These are phyloP conservation scores for Lactifluus hygrophoroides DNA, from an alignment of 768 basidiomycete genomes.

Conservation along the genomic window DNA sequence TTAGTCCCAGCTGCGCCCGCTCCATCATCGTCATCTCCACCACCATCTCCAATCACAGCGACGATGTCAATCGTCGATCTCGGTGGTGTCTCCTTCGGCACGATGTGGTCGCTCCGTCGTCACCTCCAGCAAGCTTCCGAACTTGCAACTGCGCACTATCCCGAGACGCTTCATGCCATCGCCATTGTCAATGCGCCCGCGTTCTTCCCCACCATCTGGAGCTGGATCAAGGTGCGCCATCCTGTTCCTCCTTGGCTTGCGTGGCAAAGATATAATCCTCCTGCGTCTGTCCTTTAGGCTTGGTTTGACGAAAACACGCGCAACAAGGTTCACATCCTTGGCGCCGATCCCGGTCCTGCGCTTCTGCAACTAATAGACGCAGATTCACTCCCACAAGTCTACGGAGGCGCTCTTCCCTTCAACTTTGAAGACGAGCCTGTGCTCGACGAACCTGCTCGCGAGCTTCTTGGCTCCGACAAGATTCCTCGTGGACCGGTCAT, in stretches of 20 bases:
- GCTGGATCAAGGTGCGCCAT: conserved; percentile 61
- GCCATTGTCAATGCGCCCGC: conserved; percentile 71
- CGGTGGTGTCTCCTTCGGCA: conserved; percentile 46
- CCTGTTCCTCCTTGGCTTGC: background rate
- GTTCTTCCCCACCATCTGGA: conserved; percentile 80
- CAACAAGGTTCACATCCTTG: conserved; percentile 68
- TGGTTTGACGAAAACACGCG: conserved; percentile 79
- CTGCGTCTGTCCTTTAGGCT: conserved; percentile 30
- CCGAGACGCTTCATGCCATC: conserved; percentile 63
- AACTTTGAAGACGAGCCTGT: conserved; percentile 56
- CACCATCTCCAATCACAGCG: conserved; percentile 47
- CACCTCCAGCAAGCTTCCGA: conserved; percentile 70
- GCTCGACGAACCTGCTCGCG: conserved; percentile 48
- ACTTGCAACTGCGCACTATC: conserved; percentile 73
- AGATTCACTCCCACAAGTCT: conserved; percentile 51
- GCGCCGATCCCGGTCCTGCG: conserved; percentile 44
- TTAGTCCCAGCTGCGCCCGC: background rate
- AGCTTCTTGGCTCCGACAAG: conserved; percentile 33
- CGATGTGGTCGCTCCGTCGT: conserved; percentile 60
- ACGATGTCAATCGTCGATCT: conserved; percentile 68
- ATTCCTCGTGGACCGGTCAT: conserved; percentile 50
- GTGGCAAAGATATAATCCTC: background rate
- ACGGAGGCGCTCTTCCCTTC: conserved; percentile 73
- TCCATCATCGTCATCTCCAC: background rate
- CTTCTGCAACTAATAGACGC: conserved; percentile 44